phyloP scores from a whole-genome alignment of 148 eudicot genomes.

The Heliamphora exappendiculata region DNA sequence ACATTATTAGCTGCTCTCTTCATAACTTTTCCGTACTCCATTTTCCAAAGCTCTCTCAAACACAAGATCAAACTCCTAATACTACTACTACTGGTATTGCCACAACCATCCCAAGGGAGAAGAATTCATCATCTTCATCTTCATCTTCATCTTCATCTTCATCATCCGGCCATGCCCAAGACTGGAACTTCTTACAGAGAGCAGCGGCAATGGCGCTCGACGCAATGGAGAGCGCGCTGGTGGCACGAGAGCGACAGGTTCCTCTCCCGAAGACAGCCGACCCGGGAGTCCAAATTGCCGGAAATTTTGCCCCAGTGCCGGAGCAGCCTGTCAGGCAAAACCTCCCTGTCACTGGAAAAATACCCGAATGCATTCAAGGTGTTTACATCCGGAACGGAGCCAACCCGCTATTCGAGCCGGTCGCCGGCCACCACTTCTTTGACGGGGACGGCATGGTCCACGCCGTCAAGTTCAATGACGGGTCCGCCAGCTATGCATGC shows the following conservation, averaged over 20 bases:
- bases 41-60: constrained; percentile 15
- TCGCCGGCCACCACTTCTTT: constrained; percentile 65
- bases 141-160: not conserved
- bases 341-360: constrained; percentile 40
- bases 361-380: constrained; percentile 44
- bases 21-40: constrained; percentile 23
- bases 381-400: constrained; percentile 68
- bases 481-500: constrained; percentile 44
- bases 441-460: constrained; percentile 84
- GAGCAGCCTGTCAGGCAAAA: constrained; percentile 34
- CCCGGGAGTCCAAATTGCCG: constrained; percentile 52
- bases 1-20: constrained; percentile 16
- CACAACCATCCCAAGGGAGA: not conserved
- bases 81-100: not conserved
- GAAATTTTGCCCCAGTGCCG: constrained; percentile 68
- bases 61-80: not conserved
- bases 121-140: no score
- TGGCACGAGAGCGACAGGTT: constrained; percentile 22
- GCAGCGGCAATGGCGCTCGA: constrained; percentile 42
- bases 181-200: constrained; percentile 44
- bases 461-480: constrained; percentile 39
- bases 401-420: constrained; percentile 53
- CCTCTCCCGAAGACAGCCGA: constrained; percentile 57
- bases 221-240: constrained; percentile 17
- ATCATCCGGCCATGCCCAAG: not conserved